A percentile compares a stretch with the other conserved stretches of the same genome.
Evolutionary conservation across 352 stramenopile species (phyloP).

Genomic region (Peronospora farinosa): DNA sequence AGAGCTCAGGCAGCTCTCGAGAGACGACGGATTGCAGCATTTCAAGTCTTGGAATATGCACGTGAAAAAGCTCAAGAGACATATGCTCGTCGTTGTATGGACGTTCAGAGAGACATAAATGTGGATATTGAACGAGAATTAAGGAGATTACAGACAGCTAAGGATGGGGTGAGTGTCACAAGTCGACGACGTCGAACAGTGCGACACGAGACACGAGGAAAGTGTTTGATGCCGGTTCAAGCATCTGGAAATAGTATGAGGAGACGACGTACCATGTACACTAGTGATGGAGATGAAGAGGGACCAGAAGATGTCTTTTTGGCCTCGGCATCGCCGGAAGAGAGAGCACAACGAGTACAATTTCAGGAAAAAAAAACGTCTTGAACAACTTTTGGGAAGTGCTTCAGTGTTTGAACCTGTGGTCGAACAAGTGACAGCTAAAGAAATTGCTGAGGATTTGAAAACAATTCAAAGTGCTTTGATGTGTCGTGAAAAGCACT

Average conservation of each 20-base stretch:
- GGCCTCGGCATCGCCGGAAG: conserved; percentile 20
- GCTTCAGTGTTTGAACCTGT: conserved; percentile 46
- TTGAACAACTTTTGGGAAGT: conserved; percentile 44
- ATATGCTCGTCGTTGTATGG: conserved; percentile 39
- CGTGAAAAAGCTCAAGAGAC: conserved; percentile 30
- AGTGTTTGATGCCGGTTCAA: conserved; percentile 15
- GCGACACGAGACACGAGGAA: conserved; percentile 16
- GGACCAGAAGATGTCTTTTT: conserved; percentile 24
- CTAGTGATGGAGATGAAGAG: conserved; percentile 20
- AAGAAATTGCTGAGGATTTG: conserved; percentile 38
- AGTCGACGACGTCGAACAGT: conserved; percentile 41
- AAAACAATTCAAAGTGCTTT: conserved; percentile 31
- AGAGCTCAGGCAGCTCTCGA: conserved; percentile 29
- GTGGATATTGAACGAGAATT: conserved; percentile 51
- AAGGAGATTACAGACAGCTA: conserved; percentile 41
- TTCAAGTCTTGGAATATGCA: conserved; percentile 38
- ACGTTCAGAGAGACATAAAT: conserved; percentile 49
- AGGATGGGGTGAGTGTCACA: conserved; percentile 61
- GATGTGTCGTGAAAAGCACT: not conserved
- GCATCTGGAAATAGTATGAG: conserved; percentile 15
- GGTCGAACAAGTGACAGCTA: conserved; percentile 25
- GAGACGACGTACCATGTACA: conserved; percentile 15
- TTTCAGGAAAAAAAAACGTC: conserved; percentile 52
- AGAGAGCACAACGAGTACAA: conserved; percentile 31
- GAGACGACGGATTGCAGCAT: conserved; percentile 22